phyloP scores from a whole-genome alignment of 139 green algal genomes.

The Chlorella sp. region DNA sequence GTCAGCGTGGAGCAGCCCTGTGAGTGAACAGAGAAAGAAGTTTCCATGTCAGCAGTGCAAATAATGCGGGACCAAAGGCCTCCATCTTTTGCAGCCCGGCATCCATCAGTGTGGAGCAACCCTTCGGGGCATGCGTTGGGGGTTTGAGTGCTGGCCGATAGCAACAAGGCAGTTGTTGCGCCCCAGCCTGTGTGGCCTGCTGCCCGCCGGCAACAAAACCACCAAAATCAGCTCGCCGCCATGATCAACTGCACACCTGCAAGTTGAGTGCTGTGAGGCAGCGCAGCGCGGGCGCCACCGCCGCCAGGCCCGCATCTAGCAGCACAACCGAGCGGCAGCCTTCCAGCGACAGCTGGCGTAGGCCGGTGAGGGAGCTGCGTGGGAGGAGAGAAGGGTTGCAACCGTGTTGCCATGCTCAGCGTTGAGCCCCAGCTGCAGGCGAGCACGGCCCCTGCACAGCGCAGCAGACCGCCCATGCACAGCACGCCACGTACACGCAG shows the following conservation, averaged over 20 bases:
- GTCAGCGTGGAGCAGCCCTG: constrained; percentile 49
- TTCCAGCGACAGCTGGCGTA: constrained; percentile 34
- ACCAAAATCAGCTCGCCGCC: neutral
- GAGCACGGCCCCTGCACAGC: neutral
- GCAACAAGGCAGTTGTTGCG: no score
- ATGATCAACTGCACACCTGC: neutral
- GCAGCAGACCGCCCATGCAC: neutral
- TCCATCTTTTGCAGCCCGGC: constrained; percentile 22
- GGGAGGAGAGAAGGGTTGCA: neutral
- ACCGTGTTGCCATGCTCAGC: no score
- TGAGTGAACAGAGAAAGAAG: neutral
- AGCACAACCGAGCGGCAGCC: constrained; percentile 31
- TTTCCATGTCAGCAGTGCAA: neutral
- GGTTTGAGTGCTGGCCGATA: neutral
- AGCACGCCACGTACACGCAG: neutral
- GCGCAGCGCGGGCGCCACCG: constrained; percentile 3
- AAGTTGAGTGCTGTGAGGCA: constrained; percentile 40
- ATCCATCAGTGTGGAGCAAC: constrained; percentile 48
- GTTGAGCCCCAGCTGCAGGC: no score
- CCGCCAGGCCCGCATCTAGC: constrained; percentile 33
- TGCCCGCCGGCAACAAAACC: no score
- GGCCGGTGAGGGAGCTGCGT: constrained; percentile 7
- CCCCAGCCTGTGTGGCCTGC: no score
- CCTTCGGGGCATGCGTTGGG: neutral
- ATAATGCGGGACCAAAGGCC: neutral